Evolutionary conservation across 371 early-diverging fungal species (phyloP).

Genomic region (Sanchytrium tribonematis): DNA sequence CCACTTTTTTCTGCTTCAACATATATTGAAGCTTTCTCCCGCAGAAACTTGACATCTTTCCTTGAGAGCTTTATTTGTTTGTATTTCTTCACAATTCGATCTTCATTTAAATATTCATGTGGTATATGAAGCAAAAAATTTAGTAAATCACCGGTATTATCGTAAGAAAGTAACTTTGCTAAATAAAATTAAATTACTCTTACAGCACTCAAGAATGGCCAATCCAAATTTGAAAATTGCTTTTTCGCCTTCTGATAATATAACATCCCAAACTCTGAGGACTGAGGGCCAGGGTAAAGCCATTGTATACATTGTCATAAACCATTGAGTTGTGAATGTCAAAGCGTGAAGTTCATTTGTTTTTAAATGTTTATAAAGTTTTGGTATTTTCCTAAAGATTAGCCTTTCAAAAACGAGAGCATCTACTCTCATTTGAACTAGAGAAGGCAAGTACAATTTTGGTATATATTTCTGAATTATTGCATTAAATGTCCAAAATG

Average conservation of each 20-base stretch:
- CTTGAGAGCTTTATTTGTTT: background rate
- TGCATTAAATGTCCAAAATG: constrained; percentile 2
- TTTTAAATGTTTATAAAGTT: constrained; percentile 38
- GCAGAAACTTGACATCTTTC: background rate
- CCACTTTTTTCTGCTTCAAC: constrained; percentile 1
- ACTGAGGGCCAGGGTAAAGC: constrained; percentile 67
- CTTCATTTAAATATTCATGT: constrained; percentile 31
- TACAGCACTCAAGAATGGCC: constrained; percentile 36
- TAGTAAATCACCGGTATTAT: constrained; percentile 34
- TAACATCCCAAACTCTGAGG: constrained; percentile 72
- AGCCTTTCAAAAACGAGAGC: constrained; percentile 53
- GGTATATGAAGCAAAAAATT: constrained; percentile 53
- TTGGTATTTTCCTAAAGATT: constrained; percentile 34
- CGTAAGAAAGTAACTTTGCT: constrained; percentile 23
- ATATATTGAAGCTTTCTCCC: background rate
- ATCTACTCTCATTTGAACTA: constrained; percentile 46
- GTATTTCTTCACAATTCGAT: constrained; percentile 23
- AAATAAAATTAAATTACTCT: constrained; percentile 14
- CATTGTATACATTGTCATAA: constrained; percentile 65
- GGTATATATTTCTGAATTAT: constrained; percentile 28
- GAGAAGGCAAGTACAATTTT: constrained; percentile 34
- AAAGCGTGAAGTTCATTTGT: constrained; percentile 45
- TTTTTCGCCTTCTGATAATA: constrained; percentile 49
- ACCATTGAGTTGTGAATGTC: constrained; percentile 77
- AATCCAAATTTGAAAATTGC: constrained; percentile 53